Evolutionary conservation across 176 grass and related monocot species (phyloP), one percentile per base, ranked within the genome.

Genomic region (Raddia distichophylla): DNA sequence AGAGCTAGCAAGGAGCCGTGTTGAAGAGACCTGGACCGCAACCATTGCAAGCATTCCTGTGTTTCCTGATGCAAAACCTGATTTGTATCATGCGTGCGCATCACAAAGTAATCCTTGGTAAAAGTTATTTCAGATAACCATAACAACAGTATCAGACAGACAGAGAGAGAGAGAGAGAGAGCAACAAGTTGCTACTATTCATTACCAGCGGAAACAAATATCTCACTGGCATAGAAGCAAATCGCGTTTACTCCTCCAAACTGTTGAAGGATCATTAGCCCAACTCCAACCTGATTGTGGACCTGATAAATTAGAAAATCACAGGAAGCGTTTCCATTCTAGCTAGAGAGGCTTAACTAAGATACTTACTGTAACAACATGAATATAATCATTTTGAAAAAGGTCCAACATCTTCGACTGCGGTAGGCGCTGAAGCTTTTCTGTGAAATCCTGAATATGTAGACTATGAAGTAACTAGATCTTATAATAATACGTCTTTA

Each of bases 201-300:
- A 80, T 86, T 88, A 97, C 94, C 94, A 15, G 94, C 94, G 17
- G 94, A 97, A 51, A 94, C 87, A 86, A 97, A 97, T 87, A 97
- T 97, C 79, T 97, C 89, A 78, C 89, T 97, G 17, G 91, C 94
- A 46, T 97, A 97, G 62, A 97, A 97, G 71, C 74, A 77, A 67
- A 94, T 87, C n/a, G 89, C 94, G 90, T 97, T 97, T 19, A 97
- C 89, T 90, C 94, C 94, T 53, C 91, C 91, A 81, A 97, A 91
- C 60, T 97, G 94, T 81, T 97, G 91, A 85, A 97, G 84, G 20
- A 83, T 87, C 94, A 97, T 97, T 61, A 97, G 81, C 27, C 94
- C 94, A 58, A 93, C 86, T 78, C 86, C 91, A 81, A 97, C 91
- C 94, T 97, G 54, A 37, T 35, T 1, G 1, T 14, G 57, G 56